A percentile compares a stretch with the other conserved stretches of the same genome.
Evolutionary conservation across 768 basidiomycete genomes (phyloP).

Genomic region (Tylopilus intermedius): DNA sequence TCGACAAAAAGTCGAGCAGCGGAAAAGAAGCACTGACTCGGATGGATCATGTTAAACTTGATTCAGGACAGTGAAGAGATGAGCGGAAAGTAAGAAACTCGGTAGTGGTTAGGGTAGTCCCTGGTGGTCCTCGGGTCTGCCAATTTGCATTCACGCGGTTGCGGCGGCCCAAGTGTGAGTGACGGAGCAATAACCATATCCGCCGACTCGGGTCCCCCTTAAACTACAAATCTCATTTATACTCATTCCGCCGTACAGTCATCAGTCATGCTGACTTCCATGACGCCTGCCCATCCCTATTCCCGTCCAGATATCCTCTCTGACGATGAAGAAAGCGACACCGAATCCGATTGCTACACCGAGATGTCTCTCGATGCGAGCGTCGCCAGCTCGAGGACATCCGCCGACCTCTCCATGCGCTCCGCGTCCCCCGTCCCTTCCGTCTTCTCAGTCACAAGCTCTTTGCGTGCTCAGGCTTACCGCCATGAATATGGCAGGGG

Average conservation of each 20-base stretch:
- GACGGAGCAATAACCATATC: slow-evolving; percentile 32
- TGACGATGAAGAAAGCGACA: slow-evolving; percentile 45
- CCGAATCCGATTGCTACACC: slow-evolving; percentile 41
- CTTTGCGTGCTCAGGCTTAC: slow-evolving; percentile 54
- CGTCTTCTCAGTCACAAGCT: slow-evolving; percentile 63
- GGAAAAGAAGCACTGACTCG: slow-evolving; percentile 4
- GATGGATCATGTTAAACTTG: neutral
- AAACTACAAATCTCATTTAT: slow-evolving; percentile 23
- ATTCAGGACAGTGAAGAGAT: neutral
- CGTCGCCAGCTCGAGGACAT: slow-evolving; percentile 48
- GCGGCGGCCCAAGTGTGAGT: slow-evolving; percentile 20
- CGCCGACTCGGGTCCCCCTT: slow-evolving; percentile 23
- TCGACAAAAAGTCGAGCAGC: neutral
- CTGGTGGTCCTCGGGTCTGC: slow-evolving; percentile 22
- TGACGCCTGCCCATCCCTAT: slow-evolving; percentile 13
- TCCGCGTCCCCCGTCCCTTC: slow-evolving; percentile 65
- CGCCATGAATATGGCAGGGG: slow-evolving; percentile 63
- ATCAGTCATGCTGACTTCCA: slow-evolving; percentile 8
- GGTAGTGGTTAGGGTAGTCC: neutral
- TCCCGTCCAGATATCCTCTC: slow-evolving; percentile 11
- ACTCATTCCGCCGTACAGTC: slow-evolving; percentile 7
- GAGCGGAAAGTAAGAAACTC: neutral
- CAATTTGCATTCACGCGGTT: slow-evolving; percentile 26
- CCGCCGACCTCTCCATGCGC: slow-evolving; percentile 55
- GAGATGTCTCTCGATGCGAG: slow-evolving; percentile 39